These are phyloP conservation scores for Geotrichum cucujoidarum DNA, from an alignment of 1,139 yeast species.

Conservation along the genomic window DNA sequence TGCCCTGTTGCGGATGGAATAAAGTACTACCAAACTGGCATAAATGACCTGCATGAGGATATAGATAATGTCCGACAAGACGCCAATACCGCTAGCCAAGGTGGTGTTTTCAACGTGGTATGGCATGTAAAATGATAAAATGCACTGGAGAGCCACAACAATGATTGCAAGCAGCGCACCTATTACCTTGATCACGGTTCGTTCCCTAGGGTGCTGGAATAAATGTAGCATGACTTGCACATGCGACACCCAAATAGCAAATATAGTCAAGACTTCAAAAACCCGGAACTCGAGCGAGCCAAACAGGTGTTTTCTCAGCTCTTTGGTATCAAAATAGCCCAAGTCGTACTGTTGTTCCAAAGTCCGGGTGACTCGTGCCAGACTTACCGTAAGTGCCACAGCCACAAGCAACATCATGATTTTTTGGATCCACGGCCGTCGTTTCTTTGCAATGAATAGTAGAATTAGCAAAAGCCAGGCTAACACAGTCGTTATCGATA, in stretches of 20 bases:
- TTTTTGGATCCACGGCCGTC: conserved; percentile 37
- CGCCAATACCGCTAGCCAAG: conserved; percentile 48
- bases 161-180: conserved; percentile 56
- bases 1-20: conserved; percentile 52
- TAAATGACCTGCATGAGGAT: conserved; percentile 69
- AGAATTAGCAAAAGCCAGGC: conserved; percentile 37
- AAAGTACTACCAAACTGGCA: conserved; percentile 62
- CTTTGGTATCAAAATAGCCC: conserved; percentile 56
- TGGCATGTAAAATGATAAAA: conserved; percentile 24
- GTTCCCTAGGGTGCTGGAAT: conserved; percentile 64
- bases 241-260: conserved; percentile 67
- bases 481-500: conserved; percentile 36
- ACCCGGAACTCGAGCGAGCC: conserved; percentile 48
- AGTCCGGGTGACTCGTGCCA: conserved; percentile 27
- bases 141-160: conserved; percentile 23
- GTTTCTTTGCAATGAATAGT: conserved; percentile 31
- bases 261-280: conserved; percentile 58
- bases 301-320: conserved; percentile 47
- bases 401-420: conserved; percentile 34
- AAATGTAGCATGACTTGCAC: conserved; percentile 70
- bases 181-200: conserved; percentile 53
- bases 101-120: conserved; percentile 25
- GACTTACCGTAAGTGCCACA: conserved; percentile 33
- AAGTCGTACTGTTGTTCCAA: conserved; percentile 39
- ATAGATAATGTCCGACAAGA: conserved; percentile 68